phyloP scores from a whole-genome alignment of 2,329 filamentous ascomycete genomes.

The Sarocladiaceae sp. region DNA sequence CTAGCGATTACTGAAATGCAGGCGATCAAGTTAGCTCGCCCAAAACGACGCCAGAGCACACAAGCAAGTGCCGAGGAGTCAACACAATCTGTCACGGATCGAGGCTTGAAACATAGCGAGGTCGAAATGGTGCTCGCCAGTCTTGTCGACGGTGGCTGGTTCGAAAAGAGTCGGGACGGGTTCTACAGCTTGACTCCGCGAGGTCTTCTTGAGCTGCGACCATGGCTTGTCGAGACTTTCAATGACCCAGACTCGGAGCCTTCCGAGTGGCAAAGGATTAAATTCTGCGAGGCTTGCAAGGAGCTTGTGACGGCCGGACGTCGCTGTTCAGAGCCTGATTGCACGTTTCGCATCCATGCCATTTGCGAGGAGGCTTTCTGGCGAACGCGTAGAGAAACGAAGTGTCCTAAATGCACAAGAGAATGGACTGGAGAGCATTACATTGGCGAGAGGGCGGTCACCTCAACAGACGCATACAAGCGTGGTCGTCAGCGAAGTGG shows the following conservation, averaged over 20 bases:
- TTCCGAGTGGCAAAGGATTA: constrained; percentile 69
- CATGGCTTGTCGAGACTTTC: constrained; percentile 84
- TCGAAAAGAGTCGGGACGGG: constrained; percentile 66
- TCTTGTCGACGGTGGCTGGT: constrained; percentile 78
- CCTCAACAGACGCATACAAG: constrained; percentile 46
- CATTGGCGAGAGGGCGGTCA: constrained; percentile 55
- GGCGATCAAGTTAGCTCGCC: constrained; percentile 64
- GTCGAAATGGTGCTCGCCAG: constrained; percentile 68
- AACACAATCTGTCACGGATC: constrained; percentile 35
- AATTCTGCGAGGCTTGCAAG: constrained; percentile 82
- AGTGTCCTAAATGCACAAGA: constrained; percentile 59
- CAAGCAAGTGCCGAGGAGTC: constrained; percentile 24
- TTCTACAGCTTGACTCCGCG: constrained; percentile 76
- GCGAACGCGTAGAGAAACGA: constrained; percentile 55
- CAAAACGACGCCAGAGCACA: constrained; percentile 34
- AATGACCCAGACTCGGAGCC: constrained; percentile 66
- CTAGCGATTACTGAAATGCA: constrained; percentile 79
- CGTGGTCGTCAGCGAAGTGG: constrained; percentile 31
- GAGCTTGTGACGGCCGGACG: constrained; percentile 85
- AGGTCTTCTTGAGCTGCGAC: constrained; percentile 76
- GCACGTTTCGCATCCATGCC: constrained; percentile 69
- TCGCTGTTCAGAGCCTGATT: constrained; percentile 67
- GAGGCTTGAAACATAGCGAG: constrained; percentile 68
- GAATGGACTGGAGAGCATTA: constrained; percentile 46
- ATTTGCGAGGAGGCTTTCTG: constrained; percentile 73